Evolutionary conservation across 1,284 basidiomycete species (phyloP).

Genomic region (Pseudozyma pruni): DNA sequence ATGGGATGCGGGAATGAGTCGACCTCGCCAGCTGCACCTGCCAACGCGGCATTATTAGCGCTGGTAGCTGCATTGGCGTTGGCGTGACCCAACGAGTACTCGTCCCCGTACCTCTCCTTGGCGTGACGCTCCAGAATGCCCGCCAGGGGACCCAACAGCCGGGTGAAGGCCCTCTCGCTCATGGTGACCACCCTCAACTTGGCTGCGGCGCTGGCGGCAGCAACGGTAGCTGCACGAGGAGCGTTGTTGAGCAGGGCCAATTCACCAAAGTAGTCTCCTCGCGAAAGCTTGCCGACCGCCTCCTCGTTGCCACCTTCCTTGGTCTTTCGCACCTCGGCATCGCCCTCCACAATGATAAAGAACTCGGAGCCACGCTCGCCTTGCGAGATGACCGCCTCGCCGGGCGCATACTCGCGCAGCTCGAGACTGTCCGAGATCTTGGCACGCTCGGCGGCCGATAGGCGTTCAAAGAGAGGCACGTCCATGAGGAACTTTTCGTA

Average conservation of each 20-base stretch:
- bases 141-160: conserved; percentile 87
- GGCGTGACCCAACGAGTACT: conserved; percentile 14
- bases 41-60: conserved; percentile 9
- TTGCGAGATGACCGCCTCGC: conserved; percentile 86
- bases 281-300: conserved; percentile 78
- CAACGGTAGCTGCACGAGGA: conserved; percentile 91
- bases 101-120: conserved; percentile 61
- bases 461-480: conserved; percentile 86
- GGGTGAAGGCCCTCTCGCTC: conserved; percentile 92
- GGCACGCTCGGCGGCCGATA: conserved; percentile 87
- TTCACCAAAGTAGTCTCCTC: conserved; percentile 98
- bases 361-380: conserved; percentile 97
- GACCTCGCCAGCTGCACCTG: neutral
- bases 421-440: conserved; percentile 96
- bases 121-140: conserved; percentile 89
- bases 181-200: conserved; percentile 79
- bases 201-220: conserved; percentile 73
- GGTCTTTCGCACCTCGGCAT: conserved; percentile 85
- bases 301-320: conserved; percentile 71
- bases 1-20: conserved; percentile 29
- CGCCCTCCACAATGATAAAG: conserved; percentile 94
- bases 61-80: conserved; percentile 6
- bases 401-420: conserved; percentile 82
- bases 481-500: conserved; percentile 93
- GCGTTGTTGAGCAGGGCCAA: conserved; percentile 83